Conservation (phyloP, 192 early-diverging fungal genomes). For the Coemansia sp. region DNA sequence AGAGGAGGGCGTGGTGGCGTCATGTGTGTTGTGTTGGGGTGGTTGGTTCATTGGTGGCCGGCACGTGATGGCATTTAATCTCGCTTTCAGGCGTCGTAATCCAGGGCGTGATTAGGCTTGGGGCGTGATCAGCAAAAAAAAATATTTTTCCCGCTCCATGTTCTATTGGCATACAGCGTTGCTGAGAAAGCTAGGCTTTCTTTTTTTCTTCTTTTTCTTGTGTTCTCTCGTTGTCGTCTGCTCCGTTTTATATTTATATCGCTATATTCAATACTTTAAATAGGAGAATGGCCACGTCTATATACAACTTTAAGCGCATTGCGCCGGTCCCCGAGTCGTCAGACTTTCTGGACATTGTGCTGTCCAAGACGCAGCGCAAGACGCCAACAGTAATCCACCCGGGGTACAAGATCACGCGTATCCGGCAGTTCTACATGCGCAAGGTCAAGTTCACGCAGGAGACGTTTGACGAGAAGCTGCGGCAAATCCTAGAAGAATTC, state of each 20-base stretch:
- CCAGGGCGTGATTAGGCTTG: not conserved
- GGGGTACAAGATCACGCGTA: conserved; percentile 94
- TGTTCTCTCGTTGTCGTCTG: not conserved
- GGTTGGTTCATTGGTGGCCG: too few relatives aligned
- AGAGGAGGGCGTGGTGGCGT: not conserved
- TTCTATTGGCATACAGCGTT: too few relatives aligned
- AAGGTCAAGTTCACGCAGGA: conserved; percentile 99
- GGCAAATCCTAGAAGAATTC: conserved; percentile 89
- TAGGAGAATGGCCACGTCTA: conserved; percentile 49
- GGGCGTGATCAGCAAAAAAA: not conserved
- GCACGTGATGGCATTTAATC: too few relatives aligned
- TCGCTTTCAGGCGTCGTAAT: too few relatives aligned
- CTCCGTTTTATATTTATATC: not conserved
- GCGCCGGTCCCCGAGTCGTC: conserved; percentile 84
- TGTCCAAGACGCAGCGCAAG: conserved; percentile 98
- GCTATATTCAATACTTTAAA: not conserved
- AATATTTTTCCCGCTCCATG: conserved; percentile 2
- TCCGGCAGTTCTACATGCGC: conserved; percentile 98
- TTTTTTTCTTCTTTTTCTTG: not conserved
- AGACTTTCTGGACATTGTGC: conserved; percentile 97
- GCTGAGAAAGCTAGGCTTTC: not conserved
- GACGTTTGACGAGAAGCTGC: conserved; percentile 93
- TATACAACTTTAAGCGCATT: conserved; percentile 99
- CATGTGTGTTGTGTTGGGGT: not conserved
- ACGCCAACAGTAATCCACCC: conserved; percentile 94